These are phyloP conservation scores for Pythium brachiatum DNA, from an alignment of 352 stramenopile genomes.

Conservation along the genomic window DNA sequence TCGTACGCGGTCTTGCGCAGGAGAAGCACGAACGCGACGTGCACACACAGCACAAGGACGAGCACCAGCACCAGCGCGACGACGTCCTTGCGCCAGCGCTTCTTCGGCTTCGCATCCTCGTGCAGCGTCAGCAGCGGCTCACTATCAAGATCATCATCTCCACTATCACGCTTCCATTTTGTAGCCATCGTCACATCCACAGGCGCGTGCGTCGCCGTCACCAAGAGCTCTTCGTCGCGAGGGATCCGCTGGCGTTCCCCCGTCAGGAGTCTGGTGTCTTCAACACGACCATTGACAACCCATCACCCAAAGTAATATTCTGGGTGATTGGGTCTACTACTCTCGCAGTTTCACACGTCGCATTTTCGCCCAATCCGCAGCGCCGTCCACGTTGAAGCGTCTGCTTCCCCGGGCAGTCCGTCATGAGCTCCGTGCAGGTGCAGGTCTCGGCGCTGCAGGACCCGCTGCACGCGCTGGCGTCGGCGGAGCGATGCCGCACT, in stretches of 20 bases:
- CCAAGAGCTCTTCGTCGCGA: neutral
- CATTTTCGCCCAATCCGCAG: neutral
- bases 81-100: constrained; percentile 6
- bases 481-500: constrained; percentile 18
- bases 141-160: neutral
- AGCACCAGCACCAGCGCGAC: constrained; percentile 11
- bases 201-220: neutral
- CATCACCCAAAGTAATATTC: neutral
- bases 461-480: constrained; percentile 10
- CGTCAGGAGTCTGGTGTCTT: neutral
- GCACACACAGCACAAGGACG: constrained; percentile 44
- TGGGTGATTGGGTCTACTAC: constrained; percentile 2
- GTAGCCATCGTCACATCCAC: neutral
- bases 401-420: neutral
- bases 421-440: constrained; percentile 44
- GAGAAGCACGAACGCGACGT: constrained; percentile 62
- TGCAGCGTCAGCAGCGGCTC: constrained; percentile 10
- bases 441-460: constrained; percentile 46
- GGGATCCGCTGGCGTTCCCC: neutral
- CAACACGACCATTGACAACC: neutral
- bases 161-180: neutral
- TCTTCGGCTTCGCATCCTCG: neutral
- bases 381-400: neutral
- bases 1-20: constrained; percentile 59
- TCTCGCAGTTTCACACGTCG: constrained; percentile 4